Base-by-base conservation (phyloP, 106 monocot species). In the Xerophyta viscosa region DNA sequence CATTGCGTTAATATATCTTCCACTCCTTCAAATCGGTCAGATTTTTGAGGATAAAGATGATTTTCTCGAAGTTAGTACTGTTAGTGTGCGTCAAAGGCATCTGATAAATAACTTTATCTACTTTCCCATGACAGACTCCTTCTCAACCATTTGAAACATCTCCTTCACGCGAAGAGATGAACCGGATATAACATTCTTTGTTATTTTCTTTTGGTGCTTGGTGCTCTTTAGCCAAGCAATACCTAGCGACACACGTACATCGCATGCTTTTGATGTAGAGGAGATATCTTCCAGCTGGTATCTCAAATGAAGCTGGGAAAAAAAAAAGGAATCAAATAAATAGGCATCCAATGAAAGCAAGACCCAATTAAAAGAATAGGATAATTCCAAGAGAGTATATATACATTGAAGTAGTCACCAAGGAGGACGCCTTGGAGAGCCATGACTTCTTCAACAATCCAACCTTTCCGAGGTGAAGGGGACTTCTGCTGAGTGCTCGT, bases 141-240 rank as follows among this genome's bases (percentile, higher is more conserved):
- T 77, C 41, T 75, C 87, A 26, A 73, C 33, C 29, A 60, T 41
- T 28, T 50, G 30, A 49, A 87, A 80, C 54, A 83, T 70, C 63
- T 87, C 75, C 66, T 84, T 77, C 6, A 93, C 56, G 1, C 71
- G 83, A 60, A 29, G 30, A 27, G 66, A 66, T 36, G 70, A 63
- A 72, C 51, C 72, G 6, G 87, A 74, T 28, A 77, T 52, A 9
- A 81, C 60, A 25, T 66, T 80, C 51, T 83, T 75, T 14, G 73
- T 63, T 10, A 93, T 84, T 53, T 66, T 80, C 68, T 87, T 93
- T 57, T 87, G 80, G 71, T 81, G 80, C 17, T 87, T 93, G 22
- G 74, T 83, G 51, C 71, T 81, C 43, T 93, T 93, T 56, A 83
- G 57, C 87, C 93, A 87, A 37, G 66, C 71, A 58, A 93, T 72